A percentile compares a stretch with the other conserved stretches of the same genome.
Conservation (phyloP, 2,329 filamentous ascomycete species). For the Ophiocordyceps camponoti-saundersi region DNA sequence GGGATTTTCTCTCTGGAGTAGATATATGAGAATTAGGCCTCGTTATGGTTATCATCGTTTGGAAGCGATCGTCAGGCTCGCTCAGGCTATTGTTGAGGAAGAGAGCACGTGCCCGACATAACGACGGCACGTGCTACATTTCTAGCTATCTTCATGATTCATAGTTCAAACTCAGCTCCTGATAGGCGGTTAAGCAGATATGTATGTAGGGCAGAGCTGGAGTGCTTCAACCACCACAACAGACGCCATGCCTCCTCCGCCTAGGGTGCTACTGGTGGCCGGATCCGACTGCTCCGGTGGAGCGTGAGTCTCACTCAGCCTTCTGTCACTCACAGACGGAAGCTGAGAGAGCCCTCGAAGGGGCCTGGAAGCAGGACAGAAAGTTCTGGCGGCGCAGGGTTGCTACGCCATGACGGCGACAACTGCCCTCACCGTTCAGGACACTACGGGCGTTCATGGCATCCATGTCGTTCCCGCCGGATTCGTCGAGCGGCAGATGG, state of each 20-base stretch:
- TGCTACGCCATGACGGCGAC: slow-evolving; percentile 96
- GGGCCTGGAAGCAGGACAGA: slow-evolving; percentile 89
- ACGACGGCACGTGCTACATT: too few relatives aligned
- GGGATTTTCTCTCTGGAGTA: too few relatives aligned
- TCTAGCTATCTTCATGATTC: not conserved
- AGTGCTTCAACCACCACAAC: not conserved
- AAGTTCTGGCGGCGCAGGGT: slow-evolving; percentile 78
- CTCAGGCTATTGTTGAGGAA: too few relatives aligned
- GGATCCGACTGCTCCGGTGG: slow-evolving; percentile 85
- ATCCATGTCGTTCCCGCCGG: slow-evolving; percentile 64
- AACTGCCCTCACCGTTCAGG: slow-evolving; percentile 89
- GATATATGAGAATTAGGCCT: too few relatives aligned
- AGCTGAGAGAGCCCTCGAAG: slow-evolving; percentile 24
- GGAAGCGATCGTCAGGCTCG: too few relatives aligned
- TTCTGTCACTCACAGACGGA: not conserved
- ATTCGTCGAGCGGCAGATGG: slow-evolving; percentile 74
- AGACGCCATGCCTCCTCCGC: slow-evolving; percentile 16
- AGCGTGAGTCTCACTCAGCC: slow-evolving; percentile 36
- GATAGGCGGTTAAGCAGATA: not conserved
- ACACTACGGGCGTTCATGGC: slow-evolving; percentile 67
- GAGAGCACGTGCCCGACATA: too few relatives aligned
- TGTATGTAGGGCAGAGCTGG: not conserved
- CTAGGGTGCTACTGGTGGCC: slow-evolving; percentile 61
- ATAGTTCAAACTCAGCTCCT: not conserved
- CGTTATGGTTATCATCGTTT: too few relatives aligned